A percentile compares a stretch with the other conserved stretches of the same genome.
These are phyloP conservation scores for Penicillium sp. DNA, from an alignment of 2,329 filamentous ascomycete species.

Conservation along the genomic window DNA sequence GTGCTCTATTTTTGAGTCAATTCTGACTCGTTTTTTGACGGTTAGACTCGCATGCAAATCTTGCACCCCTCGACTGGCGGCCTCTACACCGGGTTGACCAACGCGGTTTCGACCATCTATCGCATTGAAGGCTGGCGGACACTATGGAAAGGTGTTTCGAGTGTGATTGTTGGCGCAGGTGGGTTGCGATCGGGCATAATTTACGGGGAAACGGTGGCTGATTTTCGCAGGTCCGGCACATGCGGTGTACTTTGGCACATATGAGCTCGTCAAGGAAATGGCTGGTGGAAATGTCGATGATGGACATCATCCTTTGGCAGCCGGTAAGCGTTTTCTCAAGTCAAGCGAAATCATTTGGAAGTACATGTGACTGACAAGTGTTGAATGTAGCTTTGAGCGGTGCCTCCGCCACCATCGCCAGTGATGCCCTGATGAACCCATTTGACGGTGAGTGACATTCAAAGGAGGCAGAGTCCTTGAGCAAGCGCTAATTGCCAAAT, in stretches of 20 bases:
- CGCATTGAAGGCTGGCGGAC: conserved; percentile 82
- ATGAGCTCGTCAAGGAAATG: conserved; percentile 92
- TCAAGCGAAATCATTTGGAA: not conserved
- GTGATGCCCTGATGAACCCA: conserved; percentile 97
- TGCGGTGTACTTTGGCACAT: conserved; percentile 96
- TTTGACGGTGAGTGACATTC: conserved; percentile 70
- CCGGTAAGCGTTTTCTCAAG: conserved; percentile 65
- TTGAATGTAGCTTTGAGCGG: conserved; percentile 68
- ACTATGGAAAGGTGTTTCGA: conserved; percentile 93
- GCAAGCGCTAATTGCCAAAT: not conserved
- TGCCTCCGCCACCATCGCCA: conserved; percentile 90
- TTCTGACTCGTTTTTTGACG: conserved; percentile 9
- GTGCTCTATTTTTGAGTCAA: not conserved
- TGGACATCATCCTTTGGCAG: conserved; percentile 87
- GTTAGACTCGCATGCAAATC: conserved; percentile 94
- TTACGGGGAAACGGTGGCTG: conserved; percentile 12
- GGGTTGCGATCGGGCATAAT: conserved; percentile 29
- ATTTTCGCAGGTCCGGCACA: conserved; percentile 73
- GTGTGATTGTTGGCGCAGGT: conserved; percentile 93
- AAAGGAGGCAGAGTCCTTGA: not conserved
- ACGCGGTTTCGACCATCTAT: conserved; percentile 88
- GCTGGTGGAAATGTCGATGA: conserved; percentile 82
- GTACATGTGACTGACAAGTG: conserved; percentile 9
- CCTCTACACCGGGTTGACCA: conserved; percentile 82
- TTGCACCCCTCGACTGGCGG: conserved; percentile 74